Percentiles rank a stretch among this genome's conserved stretches.
Evolutionary conservation across 208 protist genomes (phyloP).

Genomic region (Leishmania guyanensis): DNA sequence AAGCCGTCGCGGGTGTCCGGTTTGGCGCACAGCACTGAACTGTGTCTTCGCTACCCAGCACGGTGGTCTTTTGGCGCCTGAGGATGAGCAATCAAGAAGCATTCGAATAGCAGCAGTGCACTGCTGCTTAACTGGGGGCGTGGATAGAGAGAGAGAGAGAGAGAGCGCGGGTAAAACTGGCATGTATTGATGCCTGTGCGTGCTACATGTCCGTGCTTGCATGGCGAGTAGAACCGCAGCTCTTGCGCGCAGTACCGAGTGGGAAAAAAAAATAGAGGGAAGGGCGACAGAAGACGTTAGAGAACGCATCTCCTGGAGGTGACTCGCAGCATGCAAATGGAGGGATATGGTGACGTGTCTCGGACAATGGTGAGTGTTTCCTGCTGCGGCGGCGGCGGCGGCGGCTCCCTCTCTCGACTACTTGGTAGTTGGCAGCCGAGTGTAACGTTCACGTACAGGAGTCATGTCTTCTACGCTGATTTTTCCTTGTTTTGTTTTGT

Average conservation of each 20-base stretch:
- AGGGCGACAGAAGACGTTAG: not conserved
- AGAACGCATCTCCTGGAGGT: not conserved
- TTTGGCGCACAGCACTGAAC: conserved; percentile 5
- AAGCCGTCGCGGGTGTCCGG: conserved; percentile 7
- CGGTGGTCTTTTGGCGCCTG: conserved; percentile 63
- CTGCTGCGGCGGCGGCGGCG: not conserved
- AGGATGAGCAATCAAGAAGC: not conserved
- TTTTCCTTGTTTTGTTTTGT: not conserved
- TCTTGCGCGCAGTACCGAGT: not conserved
- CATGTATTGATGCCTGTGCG: not conserved
- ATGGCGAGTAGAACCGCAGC: not conserved
- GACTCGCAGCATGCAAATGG: not conserved
- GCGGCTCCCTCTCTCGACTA: not conserved
- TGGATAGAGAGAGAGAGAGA: not conserved
- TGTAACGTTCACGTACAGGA: not conserved
- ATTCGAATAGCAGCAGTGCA: not conserved
- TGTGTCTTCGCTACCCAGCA: conserved; percentile 53
- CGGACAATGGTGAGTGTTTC: not conserved
- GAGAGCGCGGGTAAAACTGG: not conserved
- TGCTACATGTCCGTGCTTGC: not conserved
- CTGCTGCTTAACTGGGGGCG: not conserved
- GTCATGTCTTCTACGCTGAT: not conserved
- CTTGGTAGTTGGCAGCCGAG: not conserved
- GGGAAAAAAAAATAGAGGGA: not conserved
- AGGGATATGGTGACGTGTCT: not conserved